phyloP scores from a whole-genome alignment of 306 rosid genomes.

The Argentina anserina region DNA sequence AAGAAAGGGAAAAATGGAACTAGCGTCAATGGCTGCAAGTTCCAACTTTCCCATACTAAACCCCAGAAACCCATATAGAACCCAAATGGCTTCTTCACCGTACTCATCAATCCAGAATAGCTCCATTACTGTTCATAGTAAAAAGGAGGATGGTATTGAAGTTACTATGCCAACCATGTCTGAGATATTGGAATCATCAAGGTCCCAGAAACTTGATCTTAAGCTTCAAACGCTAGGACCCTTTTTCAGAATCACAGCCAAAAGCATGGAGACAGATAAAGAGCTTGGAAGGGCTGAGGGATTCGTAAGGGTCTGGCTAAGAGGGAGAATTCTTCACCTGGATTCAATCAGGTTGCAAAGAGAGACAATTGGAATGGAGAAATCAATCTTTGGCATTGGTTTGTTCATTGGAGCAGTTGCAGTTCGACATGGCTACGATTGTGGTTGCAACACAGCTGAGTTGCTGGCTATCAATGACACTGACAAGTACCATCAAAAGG shows the following conservation, averaged over 20 bases:
- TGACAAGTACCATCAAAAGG: slow-evolving; percentile 78
- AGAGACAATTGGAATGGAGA: slow-evolving; percentile 79
- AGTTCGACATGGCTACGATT: slow-evolving; percentile 67
- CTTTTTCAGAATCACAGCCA: slow-evolving; percentile 82
- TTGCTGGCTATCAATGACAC: slow-evolving; percentile 86
- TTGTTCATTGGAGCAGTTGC: slow-evolving; percentile 89
- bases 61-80: slow-evolving; percentile 12
- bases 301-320: slow-evolving; percentile 53
- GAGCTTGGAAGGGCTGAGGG: slow-evolving; percentile 89
- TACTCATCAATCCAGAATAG: not conserved
- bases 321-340: slow-evolving; percentile 73
- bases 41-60: not conserved
- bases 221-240: slow-evolving; percentile 77
- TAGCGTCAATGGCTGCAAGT: slow-evolving; percentile 11
- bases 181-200: slow-evolving; percentile 59
- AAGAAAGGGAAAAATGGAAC: slow-evolving; percentile 8
- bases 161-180: slow-evolving; percentile 54
- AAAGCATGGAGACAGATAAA: slow-evolving; percentile 37
- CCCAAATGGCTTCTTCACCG: slow-evolving; percentile 15
- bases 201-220: slow-evolving; percentile 59
- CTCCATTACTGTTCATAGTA: not conserved
- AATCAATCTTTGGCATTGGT: slow-evolving; percentile 84
- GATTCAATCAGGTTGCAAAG: slow-evolving; percentile 66
- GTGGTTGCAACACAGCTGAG: slow-evolving; percentile 63
- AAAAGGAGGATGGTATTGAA: slow-evolving; percentile 4